Evolutionary conservation across 371 early-diverging fungal genomes (phyloP).

Genomic region (Haplosporangium sp.): DNA sequence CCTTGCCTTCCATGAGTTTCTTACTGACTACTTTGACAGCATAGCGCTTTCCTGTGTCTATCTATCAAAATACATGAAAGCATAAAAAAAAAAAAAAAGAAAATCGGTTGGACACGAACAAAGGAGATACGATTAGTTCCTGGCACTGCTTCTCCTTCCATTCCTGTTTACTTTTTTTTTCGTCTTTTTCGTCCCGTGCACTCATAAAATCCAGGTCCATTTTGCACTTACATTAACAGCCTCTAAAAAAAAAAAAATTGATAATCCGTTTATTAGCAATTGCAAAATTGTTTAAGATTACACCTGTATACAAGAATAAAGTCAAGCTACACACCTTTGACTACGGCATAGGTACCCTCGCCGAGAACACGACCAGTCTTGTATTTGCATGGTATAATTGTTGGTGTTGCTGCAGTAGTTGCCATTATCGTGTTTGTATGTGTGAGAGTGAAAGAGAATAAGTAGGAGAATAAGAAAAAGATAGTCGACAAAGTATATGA

Average conservation of each 20-base stretch:
- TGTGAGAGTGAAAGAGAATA: not conserved
- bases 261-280: not conserved
- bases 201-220: too few relatives aligned
- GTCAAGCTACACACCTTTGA: constrained; percentile 65
- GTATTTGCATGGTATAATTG: constrained; percentile 73
- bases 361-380: constrained; percentile 75
- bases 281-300: too few relatives aligned
- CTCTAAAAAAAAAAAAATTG: constrained; percentile 40
- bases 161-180: not conserved
- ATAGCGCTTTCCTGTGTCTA: constrained; percentile 84
- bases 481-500: too few relatives aligned
- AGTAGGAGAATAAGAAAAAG: not conserved
- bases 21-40: constrained; percentile 95
- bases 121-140: not conserved
- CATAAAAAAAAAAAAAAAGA: not conserved
- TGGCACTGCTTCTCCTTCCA: not conserved
- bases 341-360: constrained; percentile 77
- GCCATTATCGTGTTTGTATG: constrained; percentile 17
- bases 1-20: constrained; percentile 86
- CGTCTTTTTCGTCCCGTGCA: not conserved
- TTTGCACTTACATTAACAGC: constrained; percentile 57
- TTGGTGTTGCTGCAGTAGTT: constrained; percentile 9
- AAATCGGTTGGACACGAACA: not conserved
- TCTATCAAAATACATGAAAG: constrained; percentile 63
- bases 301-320: too few relatives aligned